phyloP scores from a whole-genome alignment of 352 stramenopile species.

The Phytophthora constricta region DNA sequence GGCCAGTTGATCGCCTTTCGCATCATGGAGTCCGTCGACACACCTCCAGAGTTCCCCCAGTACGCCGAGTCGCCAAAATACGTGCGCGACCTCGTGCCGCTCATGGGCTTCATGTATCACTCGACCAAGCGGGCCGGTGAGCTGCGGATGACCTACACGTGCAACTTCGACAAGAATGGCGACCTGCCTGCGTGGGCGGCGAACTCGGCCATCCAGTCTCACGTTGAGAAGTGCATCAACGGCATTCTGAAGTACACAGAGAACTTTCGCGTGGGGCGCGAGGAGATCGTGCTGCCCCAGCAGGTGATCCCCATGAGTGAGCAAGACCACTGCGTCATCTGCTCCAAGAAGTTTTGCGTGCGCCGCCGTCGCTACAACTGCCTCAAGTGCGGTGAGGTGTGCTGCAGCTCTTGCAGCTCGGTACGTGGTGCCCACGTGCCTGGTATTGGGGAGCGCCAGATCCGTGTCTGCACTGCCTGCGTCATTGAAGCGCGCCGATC shows the following conservation, averaged over 20 bases:
- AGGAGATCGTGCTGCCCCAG: conserved; percentile 79
- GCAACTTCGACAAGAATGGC: conserved; percentile 87
- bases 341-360: conserved; percentile 79
- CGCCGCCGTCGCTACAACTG: conserved; percentile 82
- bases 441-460: conserved; percentile 72
- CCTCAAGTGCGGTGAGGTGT: conserved; percentile 83
- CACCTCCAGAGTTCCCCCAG: conserved; percentile 52
- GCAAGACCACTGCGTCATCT: conserved; percentile 74
- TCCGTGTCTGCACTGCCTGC: conserved; percentile 82
- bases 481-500: conserved; percentile 73
- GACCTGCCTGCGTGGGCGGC: conserved; percentile 83
- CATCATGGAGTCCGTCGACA: conserved; percentile 86
- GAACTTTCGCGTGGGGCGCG: conserved; percentile 67
- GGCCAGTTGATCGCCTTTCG: conserved; percentile 85
- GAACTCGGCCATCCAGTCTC: conserved; percentile 86
- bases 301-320: conserved; percentile 80
- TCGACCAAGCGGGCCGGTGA: conserved; percentile 81
- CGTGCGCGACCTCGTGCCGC: conserved; percentile 73
- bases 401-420: conserved; percentile 79
- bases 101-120: conserved; percentile 91
- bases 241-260: conserved; percentile 89
- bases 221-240: conserved; percentile 89
- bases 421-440: conserved; percentile 72
- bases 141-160: conserved; percentile 87
- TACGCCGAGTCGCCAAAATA: conserved; percentile 73